Evolutionary conservation across 495 filamentous ascomycete genomes (phyloP).

Genomic region (Rostrohypoxylon terebratum): DNA sequence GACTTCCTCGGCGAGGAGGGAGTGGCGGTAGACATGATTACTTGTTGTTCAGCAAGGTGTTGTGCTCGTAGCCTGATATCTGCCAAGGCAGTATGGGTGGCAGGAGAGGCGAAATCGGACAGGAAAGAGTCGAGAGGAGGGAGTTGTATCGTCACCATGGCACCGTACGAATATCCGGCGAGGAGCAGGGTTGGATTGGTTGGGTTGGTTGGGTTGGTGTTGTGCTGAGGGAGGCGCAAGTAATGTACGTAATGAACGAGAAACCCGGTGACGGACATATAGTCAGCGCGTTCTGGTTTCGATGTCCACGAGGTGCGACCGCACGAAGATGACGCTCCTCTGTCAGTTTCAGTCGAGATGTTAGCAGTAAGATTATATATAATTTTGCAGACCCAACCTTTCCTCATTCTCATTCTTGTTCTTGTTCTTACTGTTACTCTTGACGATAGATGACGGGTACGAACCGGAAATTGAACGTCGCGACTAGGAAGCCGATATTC

Average conservation of each 20-base stretch:
- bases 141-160: constrained; percentile 79
- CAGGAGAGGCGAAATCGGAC: constrained; percentile 65
- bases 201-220: constrained; percentile 2
- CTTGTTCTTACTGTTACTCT: neutral
- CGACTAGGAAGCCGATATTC: constrained; percentile 76
- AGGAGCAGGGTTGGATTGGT: constrained; percentile 62
- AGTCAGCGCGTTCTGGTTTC: constrained; percentile 82
- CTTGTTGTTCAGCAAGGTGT: constrained; percentile 68
- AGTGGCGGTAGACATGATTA: constrained; percentile 45
- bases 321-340: constrained; percentile 80
- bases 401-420: neutral
- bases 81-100: constrained; percentile 64
- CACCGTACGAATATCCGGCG: constrained; percentile 93
- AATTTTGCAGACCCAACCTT: neutral
- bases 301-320: constrained; percentile 88
- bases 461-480: constrained; percentile 94
- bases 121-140: constrained; percentile 71
- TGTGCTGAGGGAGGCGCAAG: constrained; percentile 47
- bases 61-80: constrained; percentile 76
- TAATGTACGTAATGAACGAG: constrained; percentile 75
- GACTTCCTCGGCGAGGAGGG: constrained; percentile 48
- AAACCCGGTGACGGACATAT: constrained; percentile 81
- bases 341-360: constrained; percentile 50
- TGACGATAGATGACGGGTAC: constrained; percentile 1
- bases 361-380: constrained; percentile 14